Base-by-base conservation (phyloP, 257 asterid genomes). In the Linaria vulgaris region DNA sequence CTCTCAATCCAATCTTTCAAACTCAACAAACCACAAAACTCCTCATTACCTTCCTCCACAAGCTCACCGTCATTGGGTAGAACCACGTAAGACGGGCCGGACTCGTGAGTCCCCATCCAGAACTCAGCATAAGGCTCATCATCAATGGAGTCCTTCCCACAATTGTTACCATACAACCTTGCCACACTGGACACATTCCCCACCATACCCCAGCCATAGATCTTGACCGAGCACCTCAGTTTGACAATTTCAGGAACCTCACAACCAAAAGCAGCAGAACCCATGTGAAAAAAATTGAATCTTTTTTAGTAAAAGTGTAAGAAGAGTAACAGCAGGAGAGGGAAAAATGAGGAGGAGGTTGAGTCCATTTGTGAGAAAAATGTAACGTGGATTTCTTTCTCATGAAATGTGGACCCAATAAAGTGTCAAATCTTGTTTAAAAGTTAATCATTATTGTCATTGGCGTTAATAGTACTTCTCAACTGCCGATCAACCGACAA, bases 101-200 rank as follows among this genome's bases (percentile, higher is more conserved):
- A 89, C 27, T 78, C 88, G 68, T 92, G 97, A 4, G 94, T 92
- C 49, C 97, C 99, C 91, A 89, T 87, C 96, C 99, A 86, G 23
- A 88, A 83, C 76, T 91, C 96, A 0, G 98, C 96, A 23, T 81
- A 86, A 13, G 77, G 88, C 69, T 64, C 77, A 11, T 74, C 88
- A 1, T 61, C 89, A 19, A 58, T 72, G 17, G 72, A 63, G 51
- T 74, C 78, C 12, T 30, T 76, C 16, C 84, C 78, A 27, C 63
- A 75, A 70, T 90, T 90, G 56, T 70, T 73, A 46, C 74, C 71
- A 47, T 82, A 73, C 61, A 86, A 59, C 14, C 81, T 79, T 69
- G 83, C 90, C 52, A 80, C 96, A 21, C 80, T 30, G 37, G 92
- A 85, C 53, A 81, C 87, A 1, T 61, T 53, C 50, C 87, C 90